A percentile compares a stretch with the other conserved stretches of the same genome.
Evolutionary conservation across 2,329 filamentous ascomycete species (phyloP).

Genomic region (Alternaria dauci): DNA sequence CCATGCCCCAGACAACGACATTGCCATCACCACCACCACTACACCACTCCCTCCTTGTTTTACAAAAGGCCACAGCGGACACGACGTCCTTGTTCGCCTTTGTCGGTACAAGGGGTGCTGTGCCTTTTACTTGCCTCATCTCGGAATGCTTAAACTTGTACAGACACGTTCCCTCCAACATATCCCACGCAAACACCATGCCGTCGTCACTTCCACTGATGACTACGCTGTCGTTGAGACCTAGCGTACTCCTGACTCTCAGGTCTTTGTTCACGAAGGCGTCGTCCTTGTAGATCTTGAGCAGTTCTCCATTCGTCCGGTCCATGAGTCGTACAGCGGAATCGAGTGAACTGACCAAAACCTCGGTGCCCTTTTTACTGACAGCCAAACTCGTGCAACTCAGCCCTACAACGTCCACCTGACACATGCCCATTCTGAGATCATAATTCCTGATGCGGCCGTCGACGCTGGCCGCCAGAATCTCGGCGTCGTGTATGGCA

Average conservation of each 20-base stretch:
- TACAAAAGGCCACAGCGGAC: constrained; percentile 59
- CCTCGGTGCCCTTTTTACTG: constrained; percentile 75
- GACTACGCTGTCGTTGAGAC: constrained; percentile 78
- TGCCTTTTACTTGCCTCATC: constrained; percentile 38
- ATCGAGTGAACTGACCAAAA: constrained; percentile 80
- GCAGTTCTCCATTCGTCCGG: constrained; percentile 73
- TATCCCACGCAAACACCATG: constrained; percentile 81
- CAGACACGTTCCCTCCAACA: constrained; percentile 74
- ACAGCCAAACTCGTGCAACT: constrained; percentile 78
- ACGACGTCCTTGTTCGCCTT: constrained; percentile 56
- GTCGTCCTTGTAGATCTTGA: constrained; percentile 73
- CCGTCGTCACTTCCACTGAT: constrained; percentile 84
- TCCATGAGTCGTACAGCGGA: constrained; percentile 83
- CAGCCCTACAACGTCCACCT: constrained; percentile 51
- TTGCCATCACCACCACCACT: constrained; percentile 60
- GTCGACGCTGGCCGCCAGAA: constrained; percentile 83
- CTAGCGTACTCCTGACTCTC: constrained; percentile 78
- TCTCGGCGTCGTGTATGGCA: constrained; percentile 56
- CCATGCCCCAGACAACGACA: constrained; percentile 48
- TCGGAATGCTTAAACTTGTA: constrained; percentile 64
- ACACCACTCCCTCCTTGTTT: constrained; percentile 56
- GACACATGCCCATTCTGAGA: constrained; percentile 74
- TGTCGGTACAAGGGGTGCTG: constrained; percentile 42
- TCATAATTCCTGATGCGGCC: constrained; percentile 85
- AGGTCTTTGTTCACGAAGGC: constrained; percentile 71